Percentiles rank a stretch among this genome's conserved stretches.
Evolutionary conservation across 2,329 filamentous ascomycete genomes (phyloP).

Genomic region (Amphichorda felina): DNA sequence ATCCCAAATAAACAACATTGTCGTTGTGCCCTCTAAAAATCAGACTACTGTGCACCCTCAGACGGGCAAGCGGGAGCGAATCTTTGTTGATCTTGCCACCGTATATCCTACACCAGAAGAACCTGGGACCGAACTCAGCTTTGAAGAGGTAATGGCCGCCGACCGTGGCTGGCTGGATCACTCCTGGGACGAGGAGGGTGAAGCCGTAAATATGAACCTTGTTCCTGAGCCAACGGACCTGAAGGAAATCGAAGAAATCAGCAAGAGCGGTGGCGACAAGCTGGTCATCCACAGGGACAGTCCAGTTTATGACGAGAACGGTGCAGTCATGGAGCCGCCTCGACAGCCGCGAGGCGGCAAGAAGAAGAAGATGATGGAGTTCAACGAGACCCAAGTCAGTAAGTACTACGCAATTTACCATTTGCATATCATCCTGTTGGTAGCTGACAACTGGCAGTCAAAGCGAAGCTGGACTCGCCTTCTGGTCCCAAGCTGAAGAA

Average conservation of each 20-base stretch:
- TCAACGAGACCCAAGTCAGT: conserved; percentile 91
- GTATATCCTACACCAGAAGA: conserved; percentile 71
- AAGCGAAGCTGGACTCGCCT: conserved; percentile 85
- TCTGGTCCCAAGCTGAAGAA: conserved; percentile 74
- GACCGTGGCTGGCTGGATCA: conserved; percentile 58
- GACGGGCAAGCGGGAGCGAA: conserved; percentile 72
- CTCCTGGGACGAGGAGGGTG: conserved; percentile 42
- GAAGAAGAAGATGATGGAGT: conserved; percentile 72
- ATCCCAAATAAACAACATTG: conserved; percentile 51
- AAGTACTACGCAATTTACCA: conserved; percentile 24
- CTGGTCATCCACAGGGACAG: conserved; percentile 31
- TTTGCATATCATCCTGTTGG: no score
- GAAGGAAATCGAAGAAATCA: conserved; percentile 18
- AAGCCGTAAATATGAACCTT: conserved; percentile 17
- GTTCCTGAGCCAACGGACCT: conserved; percentile 15
- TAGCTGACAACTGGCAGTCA: conserved; percentile 45
- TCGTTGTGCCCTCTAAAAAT: conserved; percentile 58
- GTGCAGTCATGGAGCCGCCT: conserved; percentile 31
- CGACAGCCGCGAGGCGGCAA: conserved; percentile 37
- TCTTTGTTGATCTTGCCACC: conserved; percentile 76
- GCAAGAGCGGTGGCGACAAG: conserved; percentile 17
- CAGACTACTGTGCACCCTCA: conserved; percentile 74
- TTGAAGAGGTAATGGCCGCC: conserved; percentile 80
- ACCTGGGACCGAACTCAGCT: conserved; percentile 66
- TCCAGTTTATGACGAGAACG: conserved; percentile 45